Evolutionary conservation across 1,284 basidiomycete species (phyloP), one percentile per base, ranked within the genome.

Genomic region (Cystobasidium sp.): DNA sequence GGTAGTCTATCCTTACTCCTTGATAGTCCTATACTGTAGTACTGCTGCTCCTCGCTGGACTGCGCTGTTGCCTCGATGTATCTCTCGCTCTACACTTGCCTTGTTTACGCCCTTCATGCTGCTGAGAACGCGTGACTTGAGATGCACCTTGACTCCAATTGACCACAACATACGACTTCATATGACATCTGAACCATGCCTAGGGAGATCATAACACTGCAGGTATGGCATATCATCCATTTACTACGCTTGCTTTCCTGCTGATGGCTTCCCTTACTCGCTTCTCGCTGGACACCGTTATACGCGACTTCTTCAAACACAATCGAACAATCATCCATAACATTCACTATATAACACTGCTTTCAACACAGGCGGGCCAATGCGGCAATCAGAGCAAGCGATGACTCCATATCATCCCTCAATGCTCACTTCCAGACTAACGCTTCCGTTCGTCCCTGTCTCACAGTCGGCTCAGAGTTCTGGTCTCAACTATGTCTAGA

Each of bases 401-500:
- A n/a, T 37, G 24, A 20, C 2, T 31, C 41, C 18, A 20, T 22
- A 24, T 14, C 16, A 43, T 1, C 18, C 43, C 9, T 41, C 20
- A 14, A 18, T 1, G 18, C 20, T 10, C 7, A 52, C 41, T n/a
- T 6, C 1, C 47, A 3, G 44, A 18, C 18, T 10, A 18, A 7
- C 47, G 31, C 47, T 53, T 22, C 49, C 31, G 5, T 37, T 41
- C 68, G 20, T 37, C 1, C 16, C 24, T n/a, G 7, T 16, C 12
- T 22, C 10, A 18, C 80, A 92, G 92, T 94, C 89, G 91, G 91
- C 67, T 89, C 91, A 72, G 90, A 92, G 77, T 97, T 92, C 84
- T 97, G 94, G 94, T 93, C 96, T 79, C 90, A 94, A 69, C 88
- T 97, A 31, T 97, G 95, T 79, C 91, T 92, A 20, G 94, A 97